Conservation (phyloP, 2,329 filamentous ascomycete species). For the Diaporthe humulicola region DNA sequence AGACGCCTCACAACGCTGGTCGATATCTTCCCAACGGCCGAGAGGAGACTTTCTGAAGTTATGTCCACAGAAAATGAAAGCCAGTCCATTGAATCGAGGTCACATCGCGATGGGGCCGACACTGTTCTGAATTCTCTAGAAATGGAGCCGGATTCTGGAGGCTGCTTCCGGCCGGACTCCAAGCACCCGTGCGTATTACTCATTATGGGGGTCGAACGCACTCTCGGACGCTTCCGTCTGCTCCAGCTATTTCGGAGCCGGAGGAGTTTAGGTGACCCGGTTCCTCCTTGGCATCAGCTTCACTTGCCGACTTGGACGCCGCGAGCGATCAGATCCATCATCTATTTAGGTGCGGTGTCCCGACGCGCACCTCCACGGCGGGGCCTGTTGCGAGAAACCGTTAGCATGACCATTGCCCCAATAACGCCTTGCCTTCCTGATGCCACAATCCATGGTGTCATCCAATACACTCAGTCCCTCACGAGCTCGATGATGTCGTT, state of each 20-base stretch:
- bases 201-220: constrained; percentile 31
- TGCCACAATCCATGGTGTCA: neutral
- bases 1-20: neutral
- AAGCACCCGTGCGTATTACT: neutral
- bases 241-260: too few species aligned
- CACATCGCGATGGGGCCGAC: constrained; percentile 18
- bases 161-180: neutral
- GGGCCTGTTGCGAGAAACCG: constrained; percentile 4
- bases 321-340: neutral
- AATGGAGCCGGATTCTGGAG: neutral
- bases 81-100: neutral
- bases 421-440: neutral
- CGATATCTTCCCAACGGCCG: neutral
- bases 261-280: neutral
- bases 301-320: neutral
- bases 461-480: too few species aligned
- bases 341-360: constrained; percentile 24
- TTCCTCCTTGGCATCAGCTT: neutral
- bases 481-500: neutral
- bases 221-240: neutral
- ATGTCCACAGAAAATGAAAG: constrained; percentile 17
- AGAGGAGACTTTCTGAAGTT: constrained; percentile 12
- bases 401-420: neutral
- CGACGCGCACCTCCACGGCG: constrained; percentile 36
- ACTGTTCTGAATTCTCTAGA: neutral